A percentile compares a stretch with the other conserved stretches of the same genome.
phyloP scores from a whole-genome alignment of 2,329 filamentous ascomycete genomes.

The Neopestalotiopsis clavispora region DNA sequence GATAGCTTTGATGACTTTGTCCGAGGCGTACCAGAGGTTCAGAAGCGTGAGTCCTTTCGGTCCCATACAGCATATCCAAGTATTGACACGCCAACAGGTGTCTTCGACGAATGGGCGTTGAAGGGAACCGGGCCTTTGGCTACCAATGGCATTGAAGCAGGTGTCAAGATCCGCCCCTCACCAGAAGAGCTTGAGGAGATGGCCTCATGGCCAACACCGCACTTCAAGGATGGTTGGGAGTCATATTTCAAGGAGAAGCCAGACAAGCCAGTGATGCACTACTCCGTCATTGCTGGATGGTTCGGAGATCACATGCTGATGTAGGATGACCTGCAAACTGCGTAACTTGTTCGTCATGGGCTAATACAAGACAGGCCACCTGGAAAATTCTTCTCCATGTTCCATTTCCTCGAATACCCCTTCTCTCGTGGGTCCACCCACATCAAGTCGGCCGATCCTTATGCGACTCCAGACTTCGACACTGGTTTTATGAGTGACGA shows the following conservation, averaged over 20 bases:
- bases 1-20: constrained; percentile 84
- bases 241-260: constrained; percentile 85
- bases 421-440: constrained; percentile 76
- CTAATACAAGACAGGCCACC: constrained; percentile 65
- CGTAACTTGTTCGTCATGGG: neutral
- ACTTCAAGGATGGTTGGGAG: constrained; percentile 78
- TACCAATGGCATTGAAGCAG: constrained; percentile 81
- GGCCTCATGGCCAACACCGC: constrained; percentile 73
- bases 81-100: constrained; percentile 41
- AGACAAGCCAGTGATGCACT: constrained; percentile 88
- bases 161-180: constrained; percentile 77
- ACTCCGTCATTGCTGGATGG: constrained; percentile 74
- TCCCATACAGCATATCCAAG: neutral
- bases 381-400: constrained; percentile 84
- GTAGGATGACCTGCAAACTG: constrained; percentile 35
- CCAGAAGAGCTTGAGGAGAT: constrained; percentile 71
- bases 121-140: constrained; percentile 80
- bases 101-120: constrained; percentile 78
- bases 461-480: constrained; percentile 78
- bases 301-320: constrained; percentile 66
- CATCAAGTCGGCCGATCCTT: constrained; percentile 73
- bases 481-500: constrained; percentile 86
- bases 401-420: constrained; percentile 80
- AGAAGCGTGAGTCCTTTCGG: constrained; percentile 57
- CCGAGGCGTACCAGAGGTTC: constrained; percentile 72